Evolutionary conservation across 1,139 yeast genomes (phyloP).

Genomic region (Pichia sp.): DNA sequence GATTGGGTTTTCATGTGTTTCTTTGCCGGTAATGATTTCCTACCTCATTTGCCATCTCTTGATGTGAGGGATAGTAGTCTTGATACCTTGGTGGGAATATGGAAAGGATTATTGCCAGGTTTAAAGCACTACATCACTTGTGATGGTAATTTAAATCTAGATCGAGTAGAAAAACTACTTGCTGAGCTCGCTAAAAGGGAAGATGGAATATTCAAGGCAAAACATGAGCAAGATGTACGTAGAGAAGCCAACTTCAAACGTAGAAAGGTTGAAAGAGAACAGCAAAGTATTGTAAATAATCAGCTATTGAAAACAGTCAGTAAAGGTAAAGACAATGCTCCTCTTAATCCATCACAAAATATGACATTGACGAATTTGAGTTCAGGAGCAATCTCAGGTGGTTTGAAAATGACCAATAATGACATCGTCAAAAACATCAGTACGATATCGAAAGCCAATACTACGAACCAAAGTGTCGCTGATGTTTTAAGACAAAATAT

Average conservation of each 20-base stretch:
- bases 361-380: constrained; percentile 69
- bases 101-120: constrained; percentile 70
- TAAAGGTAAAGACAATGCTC: constrained; percentile 73
- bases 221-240: constrained; percentile 64
- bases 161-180: constrained; percentile 71
- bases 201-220: constrained; percentile 67
- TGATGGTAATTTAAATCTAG: constrained; percentile 77
- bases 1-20: constrained; percentile 99
- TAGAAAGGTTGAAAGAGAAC: constrained; percentile 43
- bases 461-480: constrained; percentile 71
- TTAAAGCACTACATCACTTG: constrained; percentile 79
- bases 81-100: constrained; percentile 70
- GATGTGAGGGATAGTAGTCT: constrained; percentile 95
- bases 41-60: constrained; percentile 92
- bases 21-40: constrained; percentile 96
- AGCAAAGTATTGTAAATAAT: constrained; percentile 35
- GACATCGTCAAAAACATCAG: constrained; percentile 69
- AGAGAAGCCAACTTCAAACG: constrained; percentile 61
- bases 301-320: constrained; percentile 35
- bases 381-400: constrained; percentile 63
- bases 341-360: constrained; percentile 63
- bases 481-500: constrained; percentile 49
- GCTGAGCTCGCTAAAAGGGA: constrained; percentile 66
- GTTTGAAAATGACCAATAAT: constrained; percentile 62
- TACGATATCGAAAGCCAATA: constrained; percentile 67